Conservation (phyloP, 345 rosid genomes). For the Rhizophora mangle region DNA sequence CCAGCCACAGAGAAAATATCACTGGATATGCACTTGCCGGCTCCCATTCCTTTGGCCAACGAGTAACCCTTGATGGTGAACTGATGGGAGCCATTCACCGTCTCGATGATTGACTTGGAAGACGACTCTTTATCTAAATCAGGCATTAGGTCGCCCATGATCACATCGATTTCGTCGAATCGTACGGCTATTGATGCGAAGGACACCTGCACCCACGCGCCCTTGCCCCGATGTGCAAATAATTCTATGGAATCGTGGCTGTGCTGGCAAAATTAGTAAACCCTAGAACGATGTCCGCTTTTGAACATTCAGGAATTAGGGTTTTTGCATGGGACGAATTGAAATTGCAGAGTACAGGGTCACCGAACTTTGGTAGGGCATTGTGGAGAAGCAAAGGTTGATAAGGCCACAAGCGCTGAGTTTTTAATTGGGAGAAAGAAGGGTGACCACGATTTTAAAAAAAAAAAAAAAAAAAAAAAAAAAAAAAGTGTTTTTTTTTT, state of each 20-base stretch:
- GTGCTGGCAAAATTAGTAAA: background rate
- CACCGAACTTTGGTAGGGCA: background rate
- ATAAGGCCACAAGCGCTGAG: background rate
- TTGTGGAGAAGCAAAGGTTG: background rate
- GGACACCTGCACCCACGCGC: too few species aligned
- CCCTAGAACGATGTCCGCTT: slow-evolving; percentile 2
- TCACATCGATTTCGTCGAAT: slow-evolving; percentile 28
- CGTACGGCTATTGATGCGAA: too few species aligned
- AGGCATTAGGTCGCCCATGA: slow-evolving; percentile 38
- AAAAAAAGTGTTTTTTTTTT: too few species aligned
- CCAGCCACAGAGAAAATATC: slow-evolving; percentile 84
- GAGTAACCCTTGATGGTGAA: slow-evolving; percentile 81
- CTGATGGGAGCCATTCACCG: slow-evolving; percentile 78
- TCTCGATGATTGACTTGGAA: slow-evolving; percentile 65
- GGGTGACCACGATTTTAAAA: too few species aligned
- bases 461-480: too few species aligned
- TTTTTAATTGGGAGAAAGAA: too few species aligned
- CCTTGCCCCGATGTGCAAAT: too few species aligned
- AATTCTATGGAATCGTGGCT: background rate
- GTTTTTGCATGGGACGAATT: background rate
- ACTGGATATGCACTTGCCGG: slow-evolving; percentile 77
- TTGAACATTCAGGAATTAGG: background rate
- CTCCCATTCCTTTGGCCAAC: slow-evolving; percentile 72
- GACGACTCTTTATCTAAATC: slow-evolving; percentile 40
- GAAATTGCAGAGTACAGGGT: background rate